phyloP scores from a whole-genome alignment of 2,329 filamentous ascomycete species.

The Lecanoromycetidae sp. region DNA sequence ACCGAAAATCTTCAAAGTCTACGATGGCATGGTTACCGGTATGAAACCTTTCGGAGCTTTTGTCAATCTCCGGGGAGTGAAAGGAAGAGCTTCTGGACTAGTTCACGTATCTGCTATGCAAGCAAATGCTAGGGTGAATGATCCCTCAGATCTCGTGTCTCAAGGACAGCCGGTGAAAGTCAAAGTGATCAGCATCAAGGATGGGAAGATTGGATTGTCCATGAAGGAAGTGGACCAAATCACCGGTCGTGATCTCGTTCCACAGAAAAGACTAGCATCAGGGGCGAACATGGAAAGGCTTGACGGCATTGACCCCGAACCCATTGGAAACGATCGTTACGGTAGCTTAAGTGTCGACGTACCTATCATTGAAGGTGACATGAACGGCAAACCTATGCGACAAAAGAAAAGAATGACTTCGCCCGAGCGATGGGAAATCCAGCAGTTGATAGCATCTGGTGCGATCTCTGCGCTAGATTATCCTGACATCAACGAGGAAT shows the following conservation, averaged over 20 bases:
- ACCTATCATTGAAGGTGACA: conserved; percentile 52
- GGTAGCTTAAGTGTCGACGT: conserved; percentile 41
- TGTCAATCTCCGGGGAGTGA: conserved; percentile 78
- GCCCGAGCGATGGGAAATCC: conserved; percentile 93
- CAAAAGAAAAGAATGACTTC: conserved; percentile 91
- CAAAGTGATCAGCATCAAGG: conserved; percentile 78
- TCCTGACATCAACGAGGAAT: conserved; percentile 88
- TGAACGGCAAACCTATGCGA: conserved; percentile 42
- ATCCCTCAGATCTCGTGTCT: conserved; percentile 77
- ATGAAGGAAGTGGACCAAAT: conserved; percentile 97
- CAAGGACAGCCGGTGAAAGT: conserved; percentile 78
- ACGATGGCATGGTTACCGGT: conserved; percentile 78
- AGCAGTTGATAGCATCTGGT: conserved; percentile 89
- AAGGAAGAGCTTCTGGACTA: conserved; percentile 79
- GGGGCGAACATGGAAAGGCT: conserved; percentile 82
- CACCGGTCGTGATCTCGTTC: conserved; percentile 70
- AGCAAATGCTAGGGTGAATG: conserved; percentile 73
- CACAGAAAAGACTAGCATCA: conserved; percentile 65
- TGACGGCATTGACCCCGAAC: conserved; percentile 40
- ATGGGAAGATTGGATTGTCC: conserved; percentile 75
- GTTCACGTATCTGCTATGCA: conserved; percentile 87
- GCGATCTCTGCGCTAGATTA: conserved; percentile 88
- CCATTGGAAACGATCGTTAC: conserved; percentile 44
- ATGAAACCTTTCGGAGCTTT: conserved; percentile 95
- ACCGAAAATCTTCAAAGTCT: conserved; percentile 74